Conservation (phyloP, 2,329 filamentous ascomycete genomes). For the Byssochlamys sp. region DNA sequence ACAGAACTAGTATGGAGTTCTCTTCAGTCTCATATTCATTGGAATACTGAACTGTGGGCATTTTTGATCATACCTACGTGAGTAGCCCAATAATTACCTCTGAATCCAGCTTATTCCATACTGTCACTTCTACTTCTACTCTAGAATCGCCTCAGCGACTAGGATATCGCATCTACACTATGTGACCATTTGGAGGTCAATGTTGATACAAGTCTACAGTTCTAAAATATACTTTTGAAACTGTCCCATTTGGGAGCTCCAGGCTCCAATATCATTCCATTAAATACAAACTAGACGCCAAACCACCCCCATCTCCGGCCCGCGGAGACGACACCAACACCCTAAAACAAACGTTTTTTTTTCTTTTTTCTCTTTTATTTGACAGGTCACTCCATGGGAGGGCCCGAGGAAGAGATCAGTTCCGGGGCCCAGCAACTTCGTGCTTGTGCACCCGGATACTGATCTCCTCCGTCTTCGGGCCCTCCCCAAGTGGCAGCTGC, state of each 20-base stretch:
- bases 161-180: too few species aligned
- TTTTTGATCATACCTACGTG: too few species aligned
- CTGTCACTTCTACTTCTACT: too few species aligned
- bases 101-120: too few species aligned
- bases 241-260: not conserved
- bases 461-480: slow-evolving; percentile 8
- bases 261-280: not conserved
- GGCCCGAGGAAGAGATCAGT: slow-evolving; percentile 7
- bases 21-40: too few species aligned
- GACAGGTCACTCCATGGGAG: not conserved
- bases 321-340: not conserved
- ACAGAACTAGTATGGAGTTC: too few species aligned
- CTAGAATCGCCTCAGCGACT: too few species aligned
- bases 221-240: not conserved
- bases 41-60: too few species aligned
- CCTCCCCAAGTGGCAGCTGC: slow-evolving; percentile 6
- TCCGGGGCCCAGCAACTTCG: slow-evolving; percentile 10
- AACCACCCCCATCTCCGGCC: not conserved
- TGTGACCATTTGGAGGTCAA: too few species aligned
- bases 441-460: slow-evolving; percentile 11
- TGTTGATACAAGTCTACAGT: not conserved
- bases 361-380: not conserved
- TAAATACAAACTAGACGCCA: not conserved
- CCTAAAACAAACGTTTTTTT: not conserved
- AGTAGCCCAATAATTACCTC: too few species aligned